A percentile compares a stretch with the other conserved stretches of the same genome.
phyloP scores from a whole-genome alignment of 495 filamentous ascomycete species.

The Alectoria sarmentosa region DNA sequence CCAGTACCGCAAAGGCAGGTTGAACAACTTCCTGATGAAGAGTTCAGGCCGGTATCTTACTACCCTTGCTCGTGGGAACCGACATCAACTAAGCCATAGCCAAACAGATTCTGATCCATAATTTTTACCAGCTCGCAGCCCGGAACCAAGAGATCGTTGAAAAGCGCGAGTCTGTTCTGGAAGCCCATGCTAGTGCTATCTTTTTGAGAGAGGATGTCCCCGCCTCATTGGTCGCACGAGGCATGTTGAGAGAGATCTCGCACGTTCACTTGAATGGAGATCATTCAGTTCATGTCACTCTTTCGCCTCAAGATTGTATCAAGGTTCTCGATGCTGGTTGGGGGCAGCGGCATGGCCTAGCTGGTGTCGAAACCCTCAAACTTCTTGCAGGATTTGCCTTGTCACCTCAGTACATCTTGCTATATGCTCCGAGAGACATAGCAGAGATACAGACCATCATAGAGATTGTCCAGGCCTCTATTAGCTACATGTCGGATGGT shows the following conservation, averaged over 20 bases:
- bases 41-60: neutral
- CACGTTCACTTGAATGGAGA: neutral
- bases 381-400: neutral
- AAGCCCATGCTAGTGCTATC: neutral
- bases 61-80: neutral
- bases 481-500: neutral
- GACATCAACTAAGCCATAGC: neutral
- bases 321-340: neutral
- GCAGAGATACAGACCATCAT: neutral
- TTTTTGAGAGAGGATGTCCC: neutral
- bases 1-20: constrained; percentile 3
- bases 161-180: neutral
- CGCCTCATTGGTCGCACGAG: neutral
- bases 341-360: neutral
- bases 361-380: neutral
- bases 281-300: neutral
- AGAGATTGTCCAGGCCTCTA: neutral
- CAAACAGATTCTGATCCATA: neutral
- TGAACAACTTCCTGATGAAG: neutral
- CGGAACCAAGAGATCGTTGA: neutral
- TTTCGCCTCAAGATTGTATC: neutral
- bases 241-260: neutral
- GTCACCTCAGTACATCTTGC: neutral
- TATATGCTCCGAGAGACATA: neutral
- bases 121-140: neutral